Evolutionary conservation across 1,284 basidiomycete genomes (phyloP).

Genomic region (Puccinia brachypodii): DNA sequence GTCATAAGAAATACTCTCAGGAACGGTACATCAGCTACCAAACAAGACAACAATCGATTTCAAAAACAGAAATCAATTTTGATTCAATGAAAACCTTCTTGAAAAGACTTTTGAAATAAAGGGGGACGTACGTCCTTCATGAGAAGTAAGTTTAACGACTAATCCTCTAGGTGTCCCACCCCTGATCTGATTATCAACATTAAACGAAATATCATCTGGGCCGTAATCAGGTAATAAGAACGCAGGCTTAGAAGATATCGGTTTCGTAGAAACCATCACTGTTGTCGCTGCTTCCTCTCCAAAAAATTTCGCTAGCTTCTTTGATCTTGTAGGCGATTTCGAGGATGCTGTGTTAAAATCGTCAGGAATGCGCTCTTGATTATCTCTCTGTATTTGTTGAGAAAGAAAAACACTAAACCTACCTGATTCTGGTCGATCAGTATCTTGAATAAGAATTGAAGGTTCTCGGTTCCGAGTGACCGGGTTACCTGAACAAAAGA

Average conservation of each 20-base stretch:
- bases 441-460: neutral
- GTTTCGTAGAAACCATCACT: neutral
- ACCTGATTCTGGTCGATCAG: slow-evolving; percentile 27
- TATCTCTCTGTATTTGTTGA: too few species aligned
- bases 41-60: neutral
- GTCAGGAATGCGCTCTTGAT: neutral
- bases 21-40: slow-evolving; percentile 68
- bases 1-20: slow-evolving; percentile 94
- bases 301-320: slow-evolving; percentile 46
- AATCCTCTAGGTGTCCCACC: slow-evolving; percentile 55
- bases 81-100: neutral
- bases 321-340: slow-evolving; percentile 39
- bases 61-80: slow-evolving; percentile 19
- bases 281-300: slow-evolving; percentile 36
- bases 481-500: neutral
- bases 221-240: slow-evolving; percentile 55
- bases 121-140: slow-evolving; percentile 34
- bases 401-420: neutral
- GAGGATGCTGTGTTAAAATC: slow-evolving; percentile 24
- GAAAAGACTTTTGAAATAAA: neutral
- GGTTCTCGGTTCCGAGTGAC: neutral
- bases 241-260: slow-evolving; percentile 51
- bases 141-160: slow-evolving; percentile 47
- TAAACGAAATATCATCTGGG: slow-evolving; percentile 55
- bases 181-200: slow-evolving; percentile 55